A percentile compares a stretch with the other conserved stretches of the same genome.
These are phyloP conservation scores for Fusarium humuli DNA, from an alignment of 2,329 filamentous ascomycete species.

Conservation along the genomic window DNA sequence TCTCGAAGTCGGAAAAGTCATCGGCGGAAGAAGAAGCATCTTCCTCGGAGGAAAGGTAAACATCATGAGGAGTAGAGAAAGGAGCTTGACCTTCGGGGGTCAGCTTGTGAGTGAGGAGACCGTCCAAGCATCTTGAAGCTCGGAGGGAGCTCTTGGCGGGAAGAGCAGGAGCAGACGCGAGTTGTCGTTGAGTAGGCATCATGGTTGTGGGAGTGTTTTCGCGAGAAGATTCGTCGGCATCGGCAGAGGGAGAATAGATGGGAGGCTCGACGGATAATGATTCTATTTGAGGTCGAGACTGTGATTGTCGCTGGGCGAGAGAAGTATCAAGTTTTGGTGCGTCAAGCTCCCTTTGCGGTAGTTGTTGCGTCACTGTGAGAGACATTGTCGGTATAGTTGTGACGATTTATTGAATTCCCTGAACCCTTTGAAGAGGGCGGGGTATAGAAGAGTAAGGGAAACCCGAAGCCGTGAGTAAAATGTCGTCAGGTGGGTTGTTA, in stretches of 20 bases:
- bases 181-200: conserved; percentile 45
- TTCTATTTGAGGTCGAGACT: conserved; percentile 43
- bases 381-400: conserved; percentile 39
- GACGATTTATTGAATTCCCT: conserved; percentile 40
- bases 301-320: conserved; percentile 34
- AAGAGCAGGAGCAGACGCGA: conserved; percentile 56
- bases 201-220: conserved; percentile 46
- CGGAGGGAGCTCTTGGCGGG: conserved; percentile 64
- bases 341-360: conserved; percentile 37
- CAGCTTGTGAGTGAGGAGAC: conserved; percentile 49
- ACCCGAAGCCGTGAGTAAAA: conserved; percentile 27
- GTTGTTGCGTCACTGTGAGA: conserved; percentile 40
- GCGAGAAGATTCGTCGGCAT: conserved; percentile 40
- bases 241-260: conserved; percentile 43
- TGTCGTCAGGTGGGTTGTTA: conserved; percentile 29
- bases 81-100: conserved; percentile 48
- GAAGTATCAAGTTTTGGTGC: conserved; percentile 37
- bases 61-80: conserved; percentile 61
- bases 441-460: conserved; percentile 9
- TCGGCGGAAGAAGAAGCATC: conserved; percentile 72
- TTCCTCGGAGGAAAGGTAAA: conserved; percentile 75
- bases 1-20: conserved; percentile 67
- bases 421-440: conserved; percentile 32
- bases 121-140: conserved; percentile 56
- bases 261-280: conserved; percentile 44